phyloP scores from a whole-genome alignment of 1,284 basidiomycete genomes.

The Flammula alnicola region DNA sequence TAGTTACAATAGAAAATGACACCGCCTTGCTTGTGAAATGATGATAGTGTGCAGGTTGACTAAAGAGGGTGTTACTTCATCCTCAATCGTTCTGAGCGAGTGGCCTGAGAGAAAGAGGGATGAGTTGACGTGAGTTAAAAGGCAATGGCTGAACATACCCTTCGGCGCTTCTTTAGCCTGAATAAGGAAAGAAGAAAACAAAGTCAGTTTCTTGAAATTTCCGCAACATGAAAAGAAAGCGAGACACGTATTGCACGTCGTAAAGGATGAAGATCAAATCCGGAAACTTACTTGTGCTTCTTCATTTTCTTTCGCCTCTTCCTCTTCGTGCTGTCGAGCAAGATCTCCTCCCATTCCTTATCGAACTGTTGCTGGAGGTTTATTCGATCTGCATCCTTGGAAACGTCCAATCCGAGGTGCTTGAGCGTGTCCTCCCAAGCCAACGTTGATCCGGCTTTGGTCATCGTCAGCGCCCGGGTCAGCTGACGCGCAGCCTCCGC shows the following conservation, averaged over 20 bases:
- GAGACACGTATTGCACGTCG: no score
- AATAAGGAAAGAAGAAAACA: conserved; percentile 13
- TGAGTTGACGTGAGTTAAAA: conserved; percentile 4
- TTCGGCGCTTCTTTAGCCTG: conserved; percentile 67
- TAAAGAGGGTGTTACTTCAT: conserved; percentile 34
- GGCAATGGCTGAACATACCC: conserved; percentile 39
- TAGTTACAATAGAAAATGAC: conserved; percentile 20
- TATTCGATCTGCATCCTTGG: conserved; percentile 49
- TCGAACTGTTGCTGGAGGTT: conserved; percentile 54
- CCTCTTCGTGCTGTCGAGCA: conserved; percentile 80
- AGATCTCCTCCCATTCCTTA: conserved; percentile 61
- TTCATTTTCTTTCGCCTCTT: conserved; percentile 89
- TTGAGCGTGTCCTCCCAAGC: conserved; percentile 69
- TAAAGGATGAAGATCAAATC: conserved; percentile 3
- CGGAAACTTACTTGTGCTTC: conserved; percentile 79
- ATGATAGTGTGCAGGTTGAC: conserved; percentile 6
- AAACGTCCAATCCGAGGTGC: conserved; percentile 59
- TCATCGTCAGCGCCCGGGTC: conserved; percentile 68
- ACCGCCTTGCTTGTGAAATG: conserved; percentile 15
- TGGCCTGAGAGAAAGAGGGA: conserved; percentile 35
- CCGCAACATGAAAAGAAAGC: no score
- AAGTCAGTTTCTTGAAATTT: no score
- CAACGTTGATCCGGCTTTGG: conserved; percentile 58
- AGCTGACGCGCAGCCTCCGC: conserved; percentile 78
- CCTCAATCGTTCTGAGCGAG: conserved; percentile 47